phyloP scores from a whole-genome alignment of 306 rosid species.

The Abrus pulchellus region DNA sequence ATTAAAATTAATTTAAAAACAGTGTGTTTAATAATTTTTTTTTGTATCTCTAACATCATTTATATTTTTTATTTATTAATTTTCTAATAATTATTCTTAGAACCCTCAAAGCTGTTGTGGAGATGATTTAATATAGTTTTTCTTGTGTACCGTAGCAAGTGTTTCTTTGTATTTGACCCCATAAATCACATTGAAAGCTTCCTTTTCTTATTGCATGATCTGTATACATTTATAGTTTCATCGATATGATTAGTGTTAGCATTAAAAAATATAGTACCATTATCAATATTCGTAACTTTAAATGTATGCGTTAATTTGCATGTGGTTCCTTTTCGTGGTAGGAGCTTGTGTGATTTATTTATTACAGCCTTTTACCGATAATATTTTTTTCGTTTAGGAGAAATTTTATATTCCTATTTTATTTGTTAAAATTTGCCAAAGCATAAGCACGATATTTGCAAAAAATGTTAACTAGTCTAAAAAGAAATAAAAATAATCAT shows the following conservation, averaged over 20 bases:
- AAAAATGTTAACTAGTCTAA: not conserved
- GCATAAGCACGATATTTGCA: not conserved
- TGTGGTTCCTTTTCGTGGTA: constrained; percentile 45
- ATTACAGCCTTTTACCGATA: not conserved
- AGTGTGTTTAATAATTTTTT: too few species aligned
- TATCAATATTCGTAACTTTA: constrained; percentile 44
- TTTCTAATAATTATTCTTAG: too few species aligned
- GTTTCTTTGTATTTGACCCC: constrained; percentile 43
- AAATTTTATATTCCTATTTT: not conserved
- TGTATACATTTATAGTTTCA: constrained; percentile 38
- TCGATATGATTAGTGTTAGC: constrained; percentile 31
- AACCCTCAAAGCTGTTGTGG: not conserved
- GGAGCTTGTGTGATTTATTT: constrained; percentile 9
- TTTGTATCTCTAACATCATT: too few species aligned
- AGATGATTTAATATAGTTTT: constrained; percentile 29
- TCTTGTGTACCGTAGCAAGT: constrained; percentile 36
- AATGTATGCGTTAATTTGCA: constrained; percentile 16
- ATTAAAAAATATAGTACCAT: constrained; percentile 18
- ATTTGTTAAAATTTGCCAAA: not conserved
- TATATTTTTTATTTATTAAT: too few species aligned
- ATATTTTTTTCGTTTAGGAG: too few species aligned
- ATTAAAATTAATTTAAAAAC: too few species aligned
- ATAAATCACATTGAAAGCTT: constrained; percentile 33
- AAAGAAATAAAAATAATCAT: not conserved
- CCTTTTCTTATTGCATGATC: constrained; percentile 39